These are phyloP conservation scores for Aquanectria penicillioides DNA, from an alignment of 2,329 filamentous ascomycete species.

Conservation along the genomic window DNA sequence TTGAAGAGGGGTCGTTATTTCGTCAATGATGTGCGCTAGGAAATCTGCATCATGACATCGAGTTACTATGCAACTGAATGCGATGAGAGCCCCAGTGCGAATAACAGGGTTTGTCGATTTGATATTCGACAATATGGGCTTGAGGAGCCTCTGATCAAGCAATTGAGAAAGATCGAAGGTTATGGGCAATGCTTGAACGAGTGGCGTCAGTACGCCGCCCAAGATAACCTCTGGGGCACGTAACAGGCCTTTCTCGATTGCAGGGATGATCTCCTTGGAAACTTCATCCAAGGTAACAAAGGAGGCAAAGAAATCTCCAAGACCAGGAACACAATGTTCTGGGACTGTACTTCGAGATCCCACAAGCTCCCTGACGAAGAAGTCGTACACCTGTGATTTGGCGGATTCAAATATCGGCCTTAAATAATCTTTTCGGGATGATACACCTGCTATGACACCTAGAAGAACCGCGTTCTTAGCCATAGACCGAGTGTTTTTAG, in stretches of 20 bases:
- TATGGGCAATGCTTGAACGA: slow-evolving; percentile 75
- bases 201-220: slow-evolving; percentile 77
- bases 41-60: slow-evolving; percentile 66
- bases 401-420: slow-evolving; percentile 69
- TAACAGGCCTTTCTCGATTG: slow-evolving; percentile 88
- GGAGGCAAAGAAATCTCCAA: slow-evolving; percentile 83
- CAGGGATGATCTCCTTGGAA: slow-evolving; percentile 77
- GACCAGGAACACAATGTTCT: slow-evolving; percentile 74
- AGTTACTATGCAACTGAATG: slow-evolving; percentile 76
- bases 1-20: slow-evolving; percentile 83
- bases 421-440: slow-evolving; percentile 73
- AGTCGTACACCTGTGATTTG: slow-evolving; percentile 80
- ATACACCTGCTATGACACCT: slow-evolving; percentile 88
- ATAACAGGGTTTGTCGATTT: slow-evolving; percentile 88
- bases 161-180: slow-evolving; percentile 81
- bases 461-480: slow-evolving; percentile 81
- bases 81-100: slow-evolving; percentile 77
- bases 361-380: slow-evolving; percentile 86
- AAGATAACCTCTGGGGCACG: slow-evolving; percentile 91
- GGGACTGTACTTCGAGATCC: slow-evolving; percentile 80
- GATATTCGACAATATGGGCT: slow-evolving; percentile 87
- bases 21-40: slow-evolving; percentile 76
- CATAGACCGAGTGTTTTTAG: slow-evolving; percentile 71
- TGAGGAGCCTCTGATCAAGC: slow-evolving; percentile 78
- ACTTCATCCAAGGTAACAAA: slow-evolving; percentile 82